Percentiles rank a stretch among this genome's conserved stretches.
phyloP scores from a whole-genome alignment of 208 protist species.

The Angomonas ambiguus region DNA sequence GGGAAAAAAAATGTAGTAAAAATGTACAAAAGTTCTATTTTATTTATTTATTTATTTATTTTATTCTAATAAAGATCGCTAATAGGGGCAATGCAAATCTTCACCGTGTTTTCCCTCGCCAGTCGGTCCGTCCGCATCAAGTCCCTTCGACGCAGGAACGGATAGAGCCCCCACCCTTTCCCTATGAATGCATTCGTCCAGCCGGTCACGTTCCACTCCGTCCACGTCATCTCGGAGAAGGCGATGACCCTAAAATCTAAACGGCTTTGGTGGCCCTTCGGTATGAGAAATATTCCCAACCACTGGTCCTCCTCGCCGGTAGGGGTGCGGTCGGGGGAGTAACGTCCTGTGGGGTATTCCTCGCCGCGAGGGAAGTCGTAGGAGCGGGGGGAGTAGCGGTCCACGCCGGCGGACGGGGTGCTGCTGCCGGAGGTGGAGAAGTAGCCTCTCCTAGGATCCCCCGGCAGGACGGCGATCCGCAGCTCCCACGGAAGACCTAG shows the following conservation, averaged over 20 bases:
- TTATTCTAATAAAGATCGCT: conserved; percentile 57
- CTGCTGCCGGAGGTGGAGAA: neutral
- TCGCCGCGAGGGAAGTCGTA: neutral
- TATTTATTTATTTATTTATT: no score
- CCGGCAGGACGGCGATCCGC: conserved; percentile 35
- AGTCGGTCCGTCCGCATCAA: conserved; percentile 65
- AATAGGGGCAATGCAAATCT: conserved; percentile 63
- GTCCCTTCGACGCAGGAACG: conserved; percentile 52
- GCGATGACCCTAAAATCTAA: conserved; percentile 69
- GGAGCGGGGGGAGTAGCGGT: neutral
- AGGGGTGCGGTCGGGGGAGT: no score
- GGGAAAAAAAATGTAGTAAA: conserved; percentile 5
- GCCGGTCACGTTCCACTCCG: conserved; percentile 59
- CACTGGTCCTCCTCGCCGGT: conserved; percentile 31
- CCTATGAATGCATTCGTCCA: conserved; percentile 47
- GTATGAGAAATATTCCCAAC: conserved; percentile 66
- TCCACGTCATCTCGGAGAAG: conserved; percentile 66
- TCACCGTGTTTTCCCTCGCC: conserved; percentile 58
- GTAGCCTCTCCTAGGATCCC: neutral
- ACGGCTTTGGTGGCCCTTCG: conserved; percentile 40
- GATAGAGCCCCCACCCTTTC: conserved; percentile 70
- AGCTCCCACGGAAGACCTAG: conserved; percentile 62
- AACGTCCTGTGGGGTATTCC: neutral
- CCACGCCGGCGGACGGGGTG: neutral
- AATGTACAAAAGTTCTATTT: neutral